These are phyloP conservation scores for Hsuehochloa calcarea DNA, from an alignment of 176 grass and related monocot genomes.

Conservation along the genomic window DNA sequence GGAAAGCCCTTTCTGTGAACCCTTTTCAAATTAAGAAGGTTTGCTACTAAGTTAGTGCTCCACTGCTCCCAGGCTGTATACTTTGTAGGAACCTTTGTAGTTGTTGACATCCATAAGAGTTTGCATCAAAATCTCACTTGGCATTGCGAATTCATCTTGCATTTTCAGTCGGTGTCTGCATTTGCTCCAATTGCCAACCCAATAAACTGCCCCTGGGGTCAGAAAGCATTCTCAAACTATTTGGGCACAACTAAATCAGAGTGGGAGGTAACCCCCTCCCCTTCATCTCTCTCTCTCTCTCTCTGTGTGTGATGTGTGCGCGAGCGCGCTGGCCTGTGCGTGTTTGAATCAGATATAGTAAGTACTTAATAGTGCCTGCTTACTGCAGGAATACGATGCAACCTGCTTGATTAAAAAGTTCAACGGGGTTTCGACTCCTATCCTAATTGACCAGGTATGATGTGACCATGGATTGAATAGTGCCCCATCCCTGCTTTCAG, in stretches of 20 bases:
- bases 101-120: neutral
- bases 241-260: slow-evolving; percentile 70
- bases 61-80: neutral
- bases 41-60: neutral
- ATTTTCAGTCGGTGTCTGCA: slow-evolving; percentile 80
- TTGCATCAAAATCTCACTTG: neutral
- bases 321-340: neutral
- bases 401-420: slow-evolving; percentile 67
- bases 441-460: slow-evolving; percentile 96
- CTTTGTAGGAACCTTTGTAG: neutral
- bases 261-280: slow-evolving; percentile 57
- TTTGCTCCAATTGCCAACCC: slow-evolving; percentile 86
- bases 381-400: slow-evolving; percentile 78
- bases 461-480: neutral
- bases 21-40: neutral
- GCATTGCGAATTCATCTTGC: neutral
- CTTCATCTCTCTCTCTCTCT: neutral
- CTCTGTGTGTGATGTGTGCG: neutral
- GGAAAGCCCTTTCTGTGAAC: neutral
- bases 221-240: slow-evolving; percentile 99
- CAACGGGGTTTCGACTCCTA: slow-evolving; percentile 60
- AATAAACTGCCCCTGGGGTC: slow-evolving; percentile 85
- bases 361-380: slow-evolving; percentile 19
- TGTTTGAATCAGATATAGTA: no score
- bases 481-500: neutral